phyloP scores from a whole-genome alignment of 2,329 filamentous ascomycete genomes.

The Dactylellina cionopaga region DNA sequence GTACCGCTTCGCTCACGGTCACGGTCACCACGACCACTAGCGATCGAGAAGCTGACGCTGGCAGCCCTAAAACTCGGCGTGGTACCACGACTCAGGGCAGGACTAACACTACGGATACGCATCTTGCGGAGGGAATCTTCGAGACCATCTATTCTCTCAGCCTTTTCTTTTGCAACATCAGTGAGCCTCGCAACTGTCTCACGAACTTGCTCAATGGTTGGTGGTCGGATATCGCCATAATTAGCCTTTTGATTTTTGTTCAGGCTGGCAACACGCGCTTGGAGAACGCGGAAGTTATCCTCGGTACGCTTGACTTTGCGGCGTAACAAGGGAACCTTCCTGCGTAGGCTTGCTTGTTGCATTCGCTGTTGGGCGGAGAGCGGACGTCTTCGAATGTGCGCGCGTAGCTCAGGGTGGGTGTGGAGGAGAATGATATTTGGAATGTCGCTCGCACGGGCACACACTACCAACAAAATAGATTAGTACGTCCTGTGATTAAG shows the following conservation, averaged over 20 bases:
- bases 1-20: slow-evolving; percentile 34
- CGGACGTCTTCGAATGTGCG: slow-evolving; percentile 32
- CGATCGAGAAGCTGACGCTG: slow-evolving; percentile 34
- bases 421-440: slow-evolving; percentile 46
- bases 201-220: slow-evolving; percentile 45
- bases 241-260: slow-evolving; percentile 48
- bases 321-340: slow-evolving; percentile 40
- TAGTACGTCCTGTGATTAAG: no score
- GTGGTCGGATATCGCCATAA: slow-evolving; percentile 42
- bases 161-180: slow-evolving; percentile 42
- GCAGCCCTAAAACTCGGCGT: slow-evolving; percentile 48
- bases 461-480: slow-evolving; percentile 5
- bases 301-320: slow-evolving; percentile 41
- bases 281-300: slow-evolving; percentile 39
- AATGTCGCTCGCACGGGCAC: slow-evolving; percentile 40
- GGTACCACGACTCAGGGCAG: slow-evolving; percentile 47
- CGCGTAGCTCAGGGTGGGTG: slow-evolving; percentile 40
- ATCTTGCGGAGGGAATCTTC: slow-evolving; percentile 46
- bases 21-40: slow-evolving; percentile 10
- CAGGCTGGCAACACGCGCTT: slow-evolving; percentile 34
- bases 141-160: slow-evolving; percentile 34
- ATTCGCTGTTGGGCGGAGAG: slow-evolving; percentile 46
- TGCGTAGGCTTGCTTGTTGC: slow-evolving; percentile 40
- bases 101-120: slow-evolving; percentile 44
- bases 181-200: slow-evolving; percentile 44